These are phyloP conservation scores for Talaromyces stipitatus DNA, from an alignment of 495 filamentous ascomycete species.

Conservation along the genomic window DNA sequence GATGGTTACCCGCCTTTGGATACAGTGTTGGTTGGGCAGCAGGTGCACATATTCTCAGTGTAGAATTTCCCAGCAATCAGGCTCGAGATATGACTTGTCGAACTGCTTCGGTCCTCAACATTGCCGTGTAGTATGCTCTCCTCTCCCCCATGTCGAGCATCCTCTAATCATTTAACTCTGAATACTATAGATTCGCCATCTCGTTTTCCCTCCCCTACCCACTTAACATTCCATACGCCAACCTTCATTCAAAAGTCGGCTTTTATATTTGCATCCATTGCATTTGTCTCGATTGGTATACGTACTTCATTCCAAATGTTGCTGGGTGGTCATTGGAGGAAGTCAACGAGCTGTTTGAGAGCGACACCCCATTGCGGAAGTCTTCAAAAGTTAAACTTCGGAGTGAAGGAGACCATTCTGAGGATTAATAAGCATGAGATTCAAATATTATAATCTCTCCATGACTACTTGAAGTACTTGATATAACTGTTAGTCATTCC, in stretches of 20 bases:
- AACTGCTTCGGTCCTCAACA: neutral
- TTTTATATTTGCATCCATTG: constrained; percentile 5
- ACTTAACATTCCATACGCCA: constrained; percentile 1
- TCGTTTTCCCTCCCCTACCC: constrained; percentile 16
- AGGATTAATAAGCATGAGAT: too few species aligned
- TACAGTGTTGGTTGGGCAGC: neutral
- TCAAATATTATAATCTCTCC: too few species aligned
- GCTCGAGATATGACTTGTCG: neutral
- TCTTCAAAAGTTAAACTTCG: too few species aligned
- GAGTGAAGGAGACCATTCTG: too few species aligned
- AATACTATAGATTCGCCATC: constrained; percentile 12
- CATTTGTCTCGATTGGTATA: constrained; percentile 22
- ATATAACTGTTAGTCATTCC: too few species aligned
- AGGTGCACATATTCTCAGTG: neutral
- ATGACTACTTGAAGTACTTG: too few species aligned
- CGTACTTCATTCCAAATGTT: constrained; percentile 45
- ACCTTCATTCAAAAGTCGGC: constrained; percentile 10
- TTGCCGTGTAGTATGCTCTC: neutral
- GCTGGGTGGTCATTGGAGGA: constrained; percentile 42
- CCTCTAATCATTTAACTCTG: constrained; percentile 9
- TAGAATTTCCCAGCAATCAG: neutral
- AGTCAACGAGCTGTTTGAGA: constrained; percentile 41
- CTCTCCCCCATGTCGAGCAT: neutral
- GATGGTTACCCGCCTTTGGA: neutral
- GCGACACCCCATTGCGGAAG: too few species aligned